Conservation (phyloP, 108 stramenopile genomes). For the Fragilaria radians region DNA sequence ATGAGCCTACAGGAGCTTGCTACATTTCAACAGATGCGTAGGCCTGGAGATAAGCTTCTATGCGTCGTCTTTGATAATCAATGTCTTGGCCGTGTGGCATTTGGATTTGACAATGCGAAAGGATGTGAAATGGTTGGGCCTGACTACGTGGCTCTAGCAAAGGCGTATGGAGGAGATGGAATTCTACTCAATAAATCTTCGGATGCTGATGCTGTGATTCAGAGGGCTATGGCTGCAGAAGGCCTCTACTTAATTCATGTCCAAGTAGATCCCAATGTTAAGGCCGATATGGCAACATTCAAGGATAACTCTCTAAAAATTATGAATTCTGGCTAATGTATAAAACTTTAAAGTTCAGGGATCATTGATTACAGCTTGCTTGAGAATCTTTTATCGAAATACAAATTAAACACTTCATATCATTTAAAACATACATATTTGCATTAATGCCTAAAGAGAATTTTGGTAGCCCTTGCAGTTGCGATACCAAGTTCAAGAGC, state of each 20-base stretch:
- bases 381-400: no score
- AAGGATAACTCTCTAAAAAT: background rate
- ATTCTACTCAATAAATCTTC: background rate
- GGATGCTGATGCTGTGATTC: slow-evolving; percentile 1
- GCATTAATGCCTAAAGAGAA: no score
- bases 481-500: slow-evolving; percentile 41
- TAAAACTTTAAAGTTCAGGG: background rate
- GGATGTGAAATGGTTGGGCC: slow-evolving; percentile 16
- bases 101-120: slow-evolving; percentile 14
- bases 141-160: slow-evolving; percentile 18
- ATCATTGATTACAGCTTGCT: no score
- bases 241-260: slow-evolving; percentile 15
- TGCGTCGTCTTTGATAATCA: slow-evolving; percentile 23
- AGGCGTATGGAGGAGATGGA: slow-evolving; percentile 22
- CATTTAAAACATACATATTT: no score
- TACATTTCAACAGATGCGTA: slow-evolving; percentile 14
- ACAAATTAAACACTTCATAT: no score
- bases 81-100: slow-evolving; percentile 14
- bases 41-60: slow-evolving; percentile 16
- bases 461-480: no score
- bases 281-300: slow-evolving; percentile 28
- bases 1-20: slow-evolving; percentile 29
- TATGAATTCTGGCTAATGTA: slow-evolving; percentile 2
- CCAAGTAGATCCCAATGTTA: slow-evolving; percentile 13
- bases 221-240: background rate